These are phyloP conservation scores for Crataegus laevigata DNA, from an alignment of 306 rosid species.

Conservation along the genomic window DNA sequence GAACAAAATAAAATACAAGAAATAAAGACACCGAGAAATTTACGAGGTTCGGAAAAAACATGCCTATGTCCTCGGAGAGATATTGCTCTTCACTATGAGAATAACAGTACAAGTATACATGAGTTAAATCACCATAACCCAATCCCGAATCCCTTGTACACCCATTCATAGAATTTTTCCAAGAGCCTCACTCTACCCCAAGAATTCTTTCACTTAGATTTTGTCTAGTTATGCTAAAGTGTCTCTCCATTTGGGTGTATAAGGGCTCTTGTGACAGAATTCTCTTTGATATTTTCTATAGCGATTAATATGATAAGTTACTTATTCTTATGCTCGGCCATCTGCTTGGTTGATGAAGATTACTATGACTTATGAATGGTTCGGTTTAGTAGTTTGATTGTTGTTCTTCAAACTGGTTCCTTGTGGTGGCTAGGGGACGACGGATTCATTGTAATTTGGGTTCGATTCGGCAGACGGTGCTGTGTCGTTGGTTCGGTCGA, in stretches of 20 bases:
- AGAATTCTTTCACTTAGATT: no score
- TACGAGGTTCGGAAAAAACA: no score
- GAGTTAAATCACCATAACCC: no score
- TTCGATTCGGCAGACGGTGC: not conserved
- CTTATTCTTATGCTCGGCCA: conserved; percentile 11
- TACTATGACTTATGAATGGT: not conserved
- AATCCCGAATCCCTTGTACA: no score
- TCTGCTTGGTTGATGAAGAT: not conserved
- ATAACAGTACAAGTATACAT: no score
- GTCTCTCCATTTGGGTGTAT: conserved; percentile 13
- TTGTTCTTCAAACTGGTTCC: not conserved
- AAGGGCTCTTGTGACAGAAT: conserved; percentile 15
- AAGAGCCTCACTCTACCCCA: no score
- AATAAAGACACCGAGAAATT: no score
- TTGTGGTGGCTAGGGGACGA: not conserved
- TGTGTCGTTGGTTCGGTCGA: no score
- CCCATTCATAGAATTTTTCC: no score
- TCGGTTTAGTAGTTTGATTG: not conserved
- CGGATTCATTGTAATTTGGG: not conserved
- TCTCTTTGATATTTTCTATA: conserved; percentile 16
- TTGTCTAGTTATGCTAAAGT: not conserved
- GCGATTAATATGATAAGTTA: conserved; percentile 14
- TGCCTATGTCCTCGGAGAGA: no score
- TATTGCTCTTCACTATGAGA: no score
- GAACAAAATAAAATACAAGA: no score